These are phyloP conservation scores for Lepiota subincarnata DNA, from an alignment of 768 basidiomycete species.

Conservation along the genomic window DNA sequence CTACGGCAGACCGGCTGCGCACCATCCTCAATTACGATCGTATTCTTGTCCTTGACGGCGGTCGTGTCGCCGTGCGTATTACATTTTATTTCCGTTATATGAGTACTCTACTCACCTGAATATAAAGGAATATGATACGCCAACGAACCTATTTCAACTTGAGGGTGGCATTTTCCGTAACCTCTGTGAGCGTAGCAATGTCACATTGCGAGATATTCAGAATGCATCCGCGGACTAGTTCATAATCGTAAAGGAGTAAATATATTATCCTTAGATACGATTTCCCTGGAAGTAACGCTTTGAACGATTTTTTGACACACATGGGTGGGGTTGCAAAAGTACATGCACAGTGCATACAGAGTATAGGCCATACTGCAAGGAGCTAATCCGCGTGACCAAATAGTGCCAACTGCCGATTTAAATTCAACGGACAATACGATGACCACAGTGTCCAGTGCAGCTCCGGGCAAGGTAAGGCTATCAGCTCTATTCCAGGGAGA, in stretches of 20 bases:
- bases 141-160: slow-evolving; percentile 43
- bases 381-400: too few species aligned
- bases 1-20: slow-evolving; percentile 53
- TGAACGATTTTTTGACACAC: too few species aligned
- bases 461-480: not conserved
- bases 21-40: slow-evolving; percentile 76
- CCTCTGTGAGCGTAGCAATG: slow-evolving; percentile 42
- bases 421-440: too few species aligned
- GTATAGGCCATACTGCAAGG: too few species aligned
- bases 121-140: slow-evolving; percentile 54
- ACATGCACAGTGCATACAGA: too few species aligned
- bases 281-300: too few species aligned
- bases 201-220: slow-evolving; percentile 19
- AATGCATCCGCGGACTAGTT: not conserved
- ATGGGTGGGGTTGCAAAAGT: too few species aligned
- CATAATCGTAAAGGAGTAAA: too few species aligned
- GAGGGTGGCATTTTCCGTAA: slow-evolving; percentile 53
- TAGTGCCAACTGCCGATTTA: too few species aligned
- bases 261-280: too few species aligned
- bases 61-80: slow-evolving; percentile 45
- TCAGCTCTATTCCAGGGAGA: not conserved
- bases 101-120: not conserved
- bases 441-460: too few species aligned
- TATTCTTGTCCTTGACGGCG: slow-evolving; percentile 65
- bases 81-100: not conserved